Evolutionary conservation across 495 filamentous ascomycete genomes (phyloP).

Genomic region (Penicillium canariense): DNA sequence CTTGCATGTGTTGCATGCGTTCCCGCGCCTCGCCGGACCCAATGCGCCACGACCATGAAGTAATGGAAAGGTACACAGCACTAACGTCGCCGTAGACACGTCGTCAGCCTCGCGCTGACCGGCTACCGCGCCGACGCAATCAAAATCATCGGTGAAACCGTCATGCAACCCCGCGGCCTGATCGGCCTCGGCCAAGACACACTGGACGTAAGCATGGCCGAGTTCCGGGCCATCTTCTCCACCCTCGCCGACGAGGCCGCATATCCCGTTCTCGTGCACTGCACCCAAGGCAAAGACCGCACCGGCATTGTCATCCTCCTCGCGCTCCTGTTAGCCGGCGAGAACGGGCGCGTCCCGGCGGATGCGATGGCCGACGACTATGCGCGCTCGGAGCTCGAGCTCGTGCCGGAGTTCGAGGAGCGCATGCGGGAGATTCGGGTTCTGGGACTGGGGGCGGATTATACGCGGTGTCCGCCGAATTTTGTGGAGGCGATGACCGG

Average conservation of each 20-base stretch:
- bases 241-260: constrained; percentile 41
- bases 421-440: constrained; percentile 64
- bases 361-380: constrained; percentile 67
- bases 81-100: constrained; percentile 42
- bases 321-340: constrained; percentile 55
- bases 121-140: constrained; percentile 69
- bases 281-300: constrained; percentile 86
- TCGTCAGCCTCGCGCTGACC: constrained; percentile 56
- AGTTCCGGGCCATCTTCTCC: constrained; percentile 60
- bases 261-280: constrained; percentile 70
- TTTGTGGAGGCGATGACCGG: constrained; percentile 50
- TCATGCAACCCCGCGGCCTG: constrained; percentile 67
- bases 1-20: no score
- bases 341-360: constrained; percentile 51
- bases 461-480: constrained; percentile 57
- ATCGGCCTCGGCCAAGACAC: constrained; percentile 63
- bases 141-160: constrained; percentile 60
- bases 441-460: constrained; percentile 67
- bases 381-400: constrained; percentile 56
- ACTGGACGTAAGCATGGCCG: constrained; percentile 57
- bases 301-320: constrained; percentile 73
- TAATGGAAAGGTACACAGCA: no score
- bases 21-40: no score
- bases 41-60: no score
- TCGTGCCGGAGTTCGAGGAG: constrained; percentile 57